Evolutionary conservation across 2,329 filamentous ascomycete species (phyloP), one percentile per base, ranked within the genome.

Genomic region (Graphilbum ipis-grandicollis): DNA sequence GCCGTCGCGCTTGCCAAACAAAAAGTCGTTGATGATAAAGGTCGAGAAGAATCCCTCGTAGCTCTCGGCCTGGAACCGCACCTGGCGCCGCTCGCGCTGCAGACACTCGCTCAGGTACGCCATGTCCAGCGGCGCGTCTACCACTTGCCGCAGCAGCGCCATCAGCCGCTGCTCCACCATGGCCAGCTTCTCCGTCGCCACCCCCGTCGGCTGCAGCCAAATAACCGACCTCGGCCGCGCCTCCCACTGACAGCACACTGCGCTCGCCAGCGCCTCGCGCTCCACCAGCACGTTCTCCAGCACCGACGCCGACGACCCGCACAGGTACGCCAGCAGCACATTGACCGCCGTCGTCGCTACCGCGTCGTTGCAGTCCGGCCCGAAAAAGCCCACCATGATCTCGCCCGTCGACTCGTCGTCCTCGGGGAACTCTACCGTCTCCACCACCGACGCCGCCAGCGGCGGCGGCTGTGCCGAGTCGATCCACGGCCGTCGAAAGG

Each of bases 331-430:
- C 29, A 93, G 66, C 3, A 92, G 59, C 35, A 93, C 72, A 43
- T 81, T 80, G 4, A 94, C 59, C 1, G 86, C 90, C 13, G 76
- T 77, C 10, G 71, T 70, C 30, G 68, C 61, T 19, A 81, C 52
- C 3, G 70, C 55, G 47, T 94, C 75, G 37, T 71, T 79, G 54
- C 79, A 85, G 47, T 78, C 68, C 0, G 90, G 90, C 1, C 90
- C 90, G 38, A 96, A 75, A 58, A 92, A 93, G 2, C 71, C 79
- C 17, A 94, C 75, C 34, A 83, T 62, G 35, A 96, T 75, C 52
- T 96, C 88, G 28, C 90, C 90, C 39, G 77, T 81, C 0, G 84
- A 88, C 52, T 98, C 90, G 46, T 98, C 90, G 49, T 94, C 88
- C 52, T 98, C 90, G 0, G 90, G 90, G 48, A 98, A 98, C 43